Conservation (phyloP, 2,329 filamentous ascomycete species). For the Allantophomopsis lycopodina region DNA sequence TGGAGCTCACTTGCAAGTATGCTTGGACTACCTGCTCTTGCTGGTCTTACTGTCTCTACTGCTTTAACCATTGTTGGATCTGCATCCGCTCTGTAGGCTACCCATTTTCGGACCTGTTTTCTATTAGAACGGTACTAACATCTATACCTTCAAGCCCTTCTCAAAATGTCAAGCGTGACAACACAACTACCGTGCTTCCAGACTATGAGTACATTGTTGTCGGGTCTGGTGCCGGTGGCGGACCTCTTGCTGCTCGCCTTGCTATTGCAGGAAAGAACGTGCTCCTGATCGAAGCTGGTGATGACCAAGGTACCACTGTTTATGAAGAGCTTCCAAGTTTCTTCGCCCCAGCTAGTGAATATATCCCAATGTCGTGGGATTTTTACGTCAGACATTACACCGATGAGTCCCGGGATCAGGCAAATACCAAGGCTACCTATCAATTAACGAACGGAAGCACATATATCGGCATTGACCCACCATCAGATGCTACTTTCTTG, state of each 20-base stretch:
- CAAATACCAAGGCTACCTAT: conserved; percentile 28
- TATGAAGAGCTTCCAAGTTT: conserved; percentile 32
- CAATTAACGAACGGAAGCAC: conserved; percentile 5
- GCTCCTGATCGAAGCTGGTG: conserved; percentile 36
- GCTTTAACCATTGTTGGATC: no score
- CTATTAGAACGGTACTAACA: no score
- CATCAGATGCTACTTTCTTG: conserved; percentile 17
- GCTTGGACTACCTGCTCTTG: no score
- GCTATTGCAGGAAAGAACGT: conserved; percentile 34
- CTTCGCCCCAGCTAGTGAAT: conserved; percentile 28
- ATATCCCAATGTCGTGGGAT: conserved; percentile 33
- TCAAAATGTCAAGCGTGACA: no score
- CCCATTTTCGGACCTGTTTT: no score
- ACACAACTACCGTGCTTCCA: not conserved
- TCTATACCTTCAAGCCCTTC: no score
- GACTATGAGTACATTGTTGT: conserved; percentile 38
- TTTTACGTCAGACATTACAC: conserved; percentile 38
- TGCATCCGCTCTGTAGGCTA: no score
- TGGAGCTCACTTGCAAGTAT: no score
- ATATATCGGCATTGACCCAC: conserved; percentile 16
- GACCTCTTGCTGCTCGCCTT: conserved; percentile 32
- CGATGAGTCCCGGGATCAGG: conserved; percentile 25
- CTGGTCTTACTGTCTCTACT: no score
- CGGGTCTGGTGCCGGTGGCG: conserved; percentile 36
- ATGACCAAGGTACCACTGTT: conserved; percentile 27